Base-by-base conservation (phyloP, 2,329 filamentous ascomycete genomes). In the Trichoderma harzianum region DNA sequence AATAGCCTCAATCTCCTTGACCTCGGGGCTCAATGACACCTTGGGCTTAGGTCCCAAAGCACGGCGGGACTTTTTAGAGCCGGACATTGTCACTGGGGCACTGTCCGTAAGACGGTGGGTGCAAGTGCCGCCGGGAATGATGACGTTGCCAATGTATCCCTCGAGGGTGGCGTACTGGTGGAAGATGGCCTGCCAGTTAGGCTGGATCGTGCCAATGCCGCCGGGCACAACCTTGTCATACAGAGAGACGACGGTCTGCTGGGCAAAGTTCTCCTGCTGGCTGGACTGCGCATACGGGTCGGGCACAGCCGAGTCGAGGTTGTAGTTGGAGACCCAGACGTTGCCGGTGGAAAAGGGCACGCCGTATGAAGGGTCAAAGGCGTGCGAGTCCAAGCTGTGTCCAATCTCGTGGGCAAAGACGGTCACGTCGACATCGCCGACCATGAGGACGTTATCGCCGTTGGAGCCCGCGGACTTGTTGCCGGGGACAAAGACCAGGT, bases 221-320 rank as follows among this genome's bases (percentile, higher is more conserved):
- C 76, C 76, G 6, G 77, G 76, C 7, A 78, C 77, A 47, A 75
- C 70, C 70, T 76, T 76, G 70, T 78, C 76, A 63, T 74, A 78
- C 2, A 79, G 39, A 12, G 72, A 75, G 7, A 78, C 69, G 16
- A 76, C 65, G 12, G 73, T 76, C 26, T 74, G 43, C 73, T 79
- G 76, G 32, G 77, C 77, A 70, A 76, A 78, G 74, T 78, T 72
- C 74, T 78, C 77, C 18, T 72, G 58, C 71, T 74, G 76, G 53
- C 73, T 75, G 26, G 72, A 64, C 26, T 70, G 64, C 12, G 73
- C 73, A 70, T 79, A 79, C 11, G 34, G 67, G 14, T 70, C 74
- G 7, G 73, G 47, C 30, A 72, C 71, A 21, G 71, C 71, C 3
- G 70, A 72, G 71, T 78, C 76, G 21, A 70, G 57, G 36, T 55